Conservation (phyloP, 1,284 basidiomycete genomes). For the Neolentinus lepideus region DNA sequence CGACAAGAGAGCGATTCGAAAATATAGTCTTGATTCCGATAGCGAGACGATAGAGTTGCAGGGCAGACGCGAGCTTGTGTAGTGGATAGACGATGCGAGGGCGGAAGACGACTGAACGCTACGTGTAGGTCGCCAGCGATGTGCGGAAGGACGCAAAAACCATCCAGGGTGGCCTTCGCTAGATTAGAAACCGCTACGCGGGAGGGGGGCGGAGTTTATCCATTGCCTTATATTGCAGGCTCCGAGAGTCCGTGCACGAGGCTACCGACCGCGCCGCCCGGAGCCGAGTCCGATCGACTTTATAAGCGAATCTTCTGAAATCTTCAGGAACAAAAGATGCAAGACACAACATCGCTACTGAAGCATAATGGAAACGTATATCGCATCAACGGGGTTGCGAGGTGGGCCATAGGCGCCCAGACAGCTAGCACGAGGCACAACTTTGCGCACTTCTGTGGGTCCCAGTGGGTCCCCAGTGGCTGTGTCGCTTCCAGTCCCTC, state of each 20-base stretch:
- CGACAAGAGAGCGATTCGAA: constrained; percentile 25
- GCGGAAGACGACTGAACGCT: not conserved
- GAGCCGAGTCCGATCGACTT: not conserved
- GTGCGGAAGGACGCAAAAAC: not conserved
- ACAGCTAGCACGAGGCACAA: constrained; percentile 6
- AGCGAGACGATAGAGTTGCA: constrained; percentile 23
- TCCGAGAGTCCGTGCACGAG: not conserved
- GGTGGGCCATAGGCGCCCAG: constrained; percentile 7
- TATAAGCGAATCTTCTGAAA: not conserved
- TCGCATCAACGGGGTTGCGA: constrained; percentile 7
- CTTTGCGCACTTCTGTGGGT: constrained; percentile 22
- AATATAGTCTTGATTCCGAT: constrained; percentile 22
- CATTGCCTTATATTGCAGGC: not conserved
- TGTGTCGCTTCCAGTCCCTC: constrained; percentile 1
- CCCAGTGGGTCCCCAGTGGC: constrained; percentile 24
- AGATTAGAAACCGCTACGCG: not conserved
- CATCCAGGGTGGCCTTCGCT: not conserved
- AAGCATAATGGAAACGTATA: not conserved
- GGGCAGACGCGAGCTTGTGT: constrained; percentile 4
- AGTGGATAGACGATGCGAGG: constrained; percentile 2
- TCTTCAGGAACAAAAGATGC: not conserved
- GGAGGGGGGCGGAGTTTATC: not conserved
- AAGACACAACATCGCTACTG: not conserved
- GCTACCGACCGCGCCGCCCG: not conserved
- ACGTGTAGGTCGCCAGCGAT: not conserved